Conservation (phyloP, 208 protist genomes). For the Phytomonas francai region DNA sequence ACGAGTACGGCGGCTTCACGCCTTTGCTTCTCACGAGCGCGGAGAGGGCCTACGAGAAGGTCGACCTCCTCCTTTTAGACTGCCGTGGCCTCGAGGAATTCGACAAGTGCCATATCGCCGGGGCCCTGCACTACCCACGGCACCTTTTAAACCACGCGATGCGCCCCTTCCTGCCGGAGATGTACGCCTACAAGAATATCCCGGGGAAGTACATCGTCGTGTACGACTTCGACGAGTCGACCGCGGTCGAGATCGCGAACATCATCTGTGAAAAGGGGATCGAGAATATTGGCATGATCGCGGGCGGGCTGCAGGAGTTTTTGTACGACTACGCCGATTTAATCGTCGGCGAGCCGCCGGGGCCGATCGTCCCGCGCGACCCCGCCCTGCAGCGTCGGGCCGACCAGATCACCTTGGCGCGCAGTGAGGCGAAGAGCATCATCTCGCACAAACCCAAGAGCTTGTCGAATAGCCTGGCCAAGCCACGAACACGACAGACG, state of each 20-base stretch:
- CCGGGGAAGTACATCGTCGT: constrained; percentile 69
- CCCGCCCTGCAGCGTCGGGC: constrained; percentile 57
- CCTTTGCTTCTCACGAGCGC: not conserved
- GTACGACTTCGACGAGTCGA: constrained; percentile 85
- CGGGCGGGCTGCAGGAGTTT: constrained; percentile 79
- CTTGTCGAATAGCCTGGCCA: constrained; percentile 73
- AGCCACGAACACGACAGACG: not conserved
- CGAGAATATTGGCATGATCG: constrained; percentile 78
- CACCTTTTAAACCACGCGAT: constrained; percentile 65
- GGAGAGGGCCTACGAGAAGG: constrained; percentile 13
- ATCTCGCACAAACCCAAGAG: constrained; percentile 79
- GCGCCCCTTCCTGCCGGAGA: constrained; percentile 72
- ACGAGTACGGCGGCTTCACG: constrained; percentile 49
- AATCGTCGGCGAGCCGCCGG: constrained; percentile 46
- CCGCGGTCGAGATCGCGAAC: constrained; percentile 42
- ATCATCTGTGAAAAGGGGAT: constrained; percentile 80
- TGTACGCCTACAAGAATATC: constrained; percentile 88
- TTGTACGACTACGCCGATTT: constrained; percentile 61
- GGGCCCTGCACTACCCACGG: constrained; percentile 76
- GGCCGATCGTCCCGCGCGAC: constrained; percentile 64
- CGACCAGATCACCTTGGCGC: constrained; percentile 49
- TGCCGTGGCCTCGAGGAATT: constrained; percentile 71
- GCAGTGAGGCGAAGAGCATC: constrained; percentile 63
- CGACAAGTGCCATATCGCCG: constrained; percentile 65
- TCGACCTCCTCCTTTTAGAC: constrained; percentile 73